Base-by-base conservation (phyloP, 2,329 filamentous ascomycete species). In the Ceratocystiopsis minuta region DNA sequence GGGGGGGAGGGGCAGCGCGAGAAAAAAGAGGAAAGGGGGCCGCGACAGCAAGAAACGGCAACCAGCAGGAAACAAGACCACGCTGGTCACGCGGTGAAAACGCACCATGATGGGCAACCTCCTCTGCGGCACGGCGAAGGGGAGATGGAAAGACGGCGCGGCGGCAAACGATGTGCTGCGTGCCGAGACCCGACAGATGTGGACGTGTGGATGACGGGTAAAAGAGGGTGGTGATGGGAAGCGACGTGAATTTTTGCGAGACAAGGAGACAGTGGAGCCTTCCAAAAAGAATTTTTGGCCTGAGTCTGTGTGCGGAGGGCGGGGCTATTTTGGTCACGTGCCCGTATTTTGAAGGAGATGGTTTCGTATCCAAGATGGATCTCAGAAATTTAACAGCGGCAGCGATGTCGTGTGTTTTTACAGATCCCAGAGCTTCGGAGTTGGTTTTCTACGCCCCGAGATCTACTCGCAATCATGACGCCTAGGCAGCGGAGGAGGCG, bases 31-130 rank as follows among this genome's bases (percentile, higher is more conserved):
- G 12, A 36, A 32, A 33, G 17, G 34, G 39, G 24, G 34, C 17
- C 32, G 28, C 16, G n/a, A n/a, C 18, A 34, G 17, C 16, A 16
- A n/a, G 10, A 17, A 16, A 32, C 15, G n/a, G 18, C 33, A 13
- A 12, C 15, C 17, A 34, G 15, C 10, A 32, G 37, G 6, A 12
- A 16, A 16, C 6, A 6, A 4, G 35, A 14, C 20, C 20, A 16
- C 24, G 38, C 31, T 20, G 14, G 33, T 32, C 41, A 24, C 34
- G 28, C 28, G 6, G 9, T 31, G 34, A 36, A 13, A 39, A 56
- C 57, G 43, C 51, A 61, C 65, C 56, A 68, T 68, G 57, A 57
- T 68, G 65, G 65, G 65, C 64, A 63, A 66, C 57, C 61, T 67
- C 63, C 60, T 65, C 64, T 63, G 52, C 52, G 55, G 48, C 45